These are phyloP conservation scores for Penicillium sp. DNA, from an alignment of 2,329 filamentous ascomycete species.

Conservation along the genomic window DNA sequence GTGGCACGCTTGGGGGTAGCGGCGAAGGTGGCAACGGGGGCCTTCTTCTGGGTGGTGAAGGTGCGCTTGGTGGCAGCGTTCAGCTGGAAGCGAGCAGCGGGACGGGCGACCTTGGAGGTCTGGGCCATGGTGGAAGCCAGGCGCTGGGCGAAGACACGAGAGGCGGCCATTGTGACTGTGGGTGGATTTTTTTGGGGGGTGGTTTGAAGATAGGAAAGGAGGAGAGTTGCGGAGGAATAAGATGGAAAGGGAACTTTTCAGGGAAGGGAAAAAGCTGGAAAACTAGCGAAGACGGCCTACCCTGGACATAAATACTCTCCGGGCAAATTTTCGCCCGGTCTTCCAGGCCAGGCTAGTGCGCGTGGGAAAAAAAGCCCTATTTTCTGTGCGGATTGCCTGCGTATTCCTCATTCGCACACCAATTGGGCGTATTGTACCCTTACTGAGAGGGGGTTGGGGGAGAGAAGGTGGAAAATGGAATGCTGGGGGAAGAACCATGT, in stretches of 20 bases:
- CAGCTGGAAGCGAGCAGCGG: constrained; percentile 61
- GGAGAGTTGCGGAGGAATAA: constrained; percentile 21
- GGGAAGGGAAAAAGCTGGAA: constrained; percentile 32
- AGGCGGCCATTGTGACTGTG: constrained; percentile 69
- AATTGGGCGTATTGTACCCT: constrained; percentile 3
- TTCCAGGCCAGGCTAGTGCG: constrained; percentile 30
- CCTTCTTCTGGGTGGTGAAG: constrained; percentile 44
- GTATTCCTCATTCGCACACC: constrained; percentile 17
- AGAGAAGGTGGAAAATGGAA: constrained; percentile 6
- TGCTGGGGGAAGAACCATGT: constrained; percentile 11
- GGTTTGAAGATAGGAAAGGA: constrained; percentile 11
- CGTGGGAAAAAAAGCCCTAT: constrained; percentile 25
- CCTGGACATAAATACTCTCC: constrained; percentile 34
- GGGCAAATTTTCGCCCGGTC: constrained; percentile 34
- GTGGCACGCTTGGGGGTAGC: constrained; percentile 69
- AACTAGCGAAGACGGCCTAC: constrained; percentile 27
- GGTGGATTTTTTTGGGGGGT: constrained; percentile 20
- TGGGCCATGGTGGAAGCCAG: constrained; percentile 60
- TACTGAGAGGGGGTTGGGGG: background rate
- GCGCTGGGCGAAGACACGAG: constrained; percentile 70
- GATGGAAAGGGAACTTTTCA: constrained; percentile 27
- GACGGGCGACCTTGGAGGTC: constrained; percentile 75
- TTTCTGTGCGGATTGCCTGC: constrained; percentile 15
- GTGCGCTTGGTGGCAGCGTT: constrained; percentile 67
- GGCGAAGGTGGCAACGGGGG: constrained; percentile 51